These are phyloP conservation scores for Colletotrichum sp. DNA, from an alignment of 2,329 filamentous ascomycete genomes.

Conservation along the genomic window DNA sequence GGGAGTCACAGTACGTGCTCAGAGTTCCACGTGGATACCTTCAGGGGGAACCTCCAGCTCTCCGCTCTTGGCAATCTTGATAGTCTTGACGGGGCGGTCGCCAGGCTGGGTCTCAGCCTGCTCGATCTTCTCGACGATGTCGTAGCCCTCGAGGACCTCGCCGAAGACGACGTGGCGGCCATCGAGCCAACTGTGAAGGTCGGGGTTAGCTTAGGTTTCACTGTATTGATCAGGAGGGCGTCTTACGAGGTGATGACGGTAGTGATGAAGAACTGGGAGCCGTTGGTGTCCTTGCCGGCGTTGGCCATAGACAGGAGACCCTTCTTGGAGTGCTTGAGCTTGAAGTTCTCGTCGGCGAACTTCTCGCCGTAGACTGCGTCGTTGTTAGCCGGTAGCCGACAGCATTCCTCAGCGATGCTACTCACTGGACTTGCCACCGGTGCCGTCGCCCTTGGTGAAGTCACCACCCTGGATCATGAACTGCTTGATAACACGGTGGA, in stretches of 20 bases:
- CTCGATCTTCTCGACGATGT: slow-evolving; percentile 81
- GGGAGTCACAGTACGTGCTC: slow-evolving; percentile 45
- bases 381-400: neutral
- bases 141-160: slow-evolving; percentile 86
- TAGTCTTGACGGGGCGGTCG: slow-evolving; percentile 71
- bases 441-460: slow-evolving; percentile 83
- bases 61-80: slow-evolving; percentile 85
- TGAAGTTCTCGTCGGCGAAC: slow-evolving; percentile 93
- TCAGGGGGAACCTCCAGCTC: slow-evolving; percentile 83
- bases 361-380: slow-evolving; percentile 77
- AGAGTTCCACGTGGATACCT: slow-evolving; percentile 94
- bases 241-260: slow-evolving; percentile 77
- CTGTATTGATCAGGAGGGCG: neutral
- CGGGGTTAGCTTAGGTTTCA: slow-evolving; percentile 1
- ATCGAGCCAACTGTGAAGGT: slow-evolving; percentile 71
- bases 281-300: slow-evolving; percentile 84
- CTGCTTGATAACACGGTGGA: slow-evolving; percentile 89
- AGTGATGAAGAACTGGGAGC: slow-evolving; percentile 91
- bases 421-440: slow-evolving; percentile 84
- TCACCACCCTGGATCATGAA: slow-evolving; percentile 95
- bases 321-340: slow-evolving; percentile 89
- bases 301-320: slow-evolving; percentile 87
- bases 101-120: slow-evolving; percentile 66
- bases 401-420: slow-evolving; percentile 19
- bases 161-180: slow-evolving; percentile 87